Base-by-base conservation (phyloP, 83 land plant genomes). In the Thuja plicata region DNA sequence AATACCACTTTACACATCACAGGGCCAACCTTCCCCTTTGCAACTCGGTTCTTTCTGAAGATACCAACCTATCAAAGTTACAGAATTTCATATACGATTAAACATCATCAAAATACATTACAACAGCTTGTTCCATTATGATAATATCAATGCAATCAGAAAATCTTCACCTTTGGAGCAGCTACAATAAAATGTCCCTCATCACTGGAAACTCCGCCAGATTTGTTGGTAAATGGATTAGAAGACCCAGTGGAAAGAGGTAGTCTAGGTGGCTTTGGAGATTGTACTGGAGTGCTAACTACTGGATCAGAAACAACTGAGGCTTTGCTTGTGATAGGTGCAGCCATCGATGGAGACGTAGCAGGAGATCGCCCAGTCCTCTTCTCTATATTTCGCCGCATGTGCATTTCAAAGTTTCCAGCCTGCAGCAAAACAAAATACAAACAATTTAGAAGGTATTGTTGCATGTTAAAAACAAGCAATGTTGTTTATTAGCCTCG, bases 401-500 rank as follows among this genome's bases (percentile, higher is more conserved):
- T 70, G 85, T 94, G 92, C 95, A 95, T 91, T 89, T 94, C 95
- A 89, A 95, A 95, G 52, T 84, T 91, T 85, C 96, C 96, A 91
- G 94, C 85, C 96, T 95, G 87, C 84, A 88, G 57, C 9, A 13
- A 84, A 84, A 84, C 15, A n/a, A n/a, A 46, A 5, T 17, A 50
- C 57, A 84, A 84, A 16, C 43, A 84, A 84, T 10, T 83, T 32
- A 84, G 60, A 12, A 48, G 57, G 57, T 48, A 84, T 48, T 13
- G n/a, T 50, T 48, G 57, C 52, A 84, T 9, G 37, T 37, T 37
- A 50, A 84, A 46, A n/a, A 12, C 15, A 43, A 41, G 52, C 38
- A 84, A 84, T 84, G 27, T 30, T 48, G 50, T 84, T n/a, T 48
- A 82, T 82, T 11, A 43, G 85, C 85, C 79, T 34, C 38, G 2